These are phyloP conservation scores for Boehmeria nivea DNA, from an alignment of 306 rosid species.

Conservation along the genomic window DNA sequence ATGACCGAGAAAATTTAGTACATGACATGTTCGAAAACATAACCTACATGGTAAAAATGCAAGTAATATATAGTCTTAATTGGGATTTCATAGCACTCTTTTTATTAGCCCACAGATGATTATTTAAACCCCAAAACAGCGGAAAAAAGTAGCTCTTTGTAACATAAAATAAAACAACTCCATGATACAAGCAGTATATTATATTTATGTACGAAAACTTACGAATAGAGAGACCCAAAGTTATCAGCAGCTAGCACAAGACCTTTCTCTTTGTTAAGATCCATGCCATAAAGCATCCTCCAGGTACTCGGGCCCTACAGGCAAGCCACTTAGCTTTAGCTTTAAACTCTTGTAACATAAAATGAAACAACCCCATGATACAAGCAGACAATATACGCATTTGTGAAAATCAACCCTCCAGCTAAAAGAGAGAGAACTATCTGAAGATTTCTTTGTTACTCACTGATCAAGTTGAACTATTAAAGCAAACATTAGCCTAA, in stretches of 20 bases:
- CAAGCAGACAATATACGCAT: too few relatives aligned
- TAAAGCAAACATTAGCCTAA: not conserved
- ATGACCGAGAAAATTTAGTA: not conserved
- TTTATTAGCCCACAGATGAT: too few relatives aligned
- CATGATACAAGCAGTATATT: too few relatives aligned
- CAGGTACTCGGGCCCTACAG: constrained; percentile 64
- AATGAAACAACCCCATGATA: not conserved
- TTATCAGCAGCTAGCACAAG: constrained; percentile 77
- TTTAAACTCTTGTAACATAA: not conserved
- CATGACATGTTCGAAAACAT: not conserved
- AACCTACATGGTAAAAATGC: not conserved
- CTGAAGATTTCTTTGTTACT: too few relatives aligned
- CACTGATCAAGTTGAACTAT: not conserved
- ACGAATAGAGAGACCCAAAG: constrained; percentile 73
- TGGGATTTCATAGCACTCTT: too few relatives aligned
- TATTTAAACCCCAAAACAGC: too few relatives aligned
- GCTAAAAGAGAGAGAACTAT: too few relatives aligned
- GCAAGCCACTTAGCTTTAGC: constrained; percentile 6
- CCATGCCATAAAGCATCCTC: constrained; percentile 98
- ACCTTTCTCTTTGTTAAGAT: constrained; percentile 68
- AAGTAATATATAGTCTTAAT: too few relatives aligned
- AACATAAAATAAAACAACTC: too few relatives aligned
- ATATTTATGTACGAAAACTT: constrained; percentile 36
- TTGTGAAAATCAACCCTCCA: too few relatives aligned
- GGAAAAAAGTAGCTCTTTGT: too few relatives aligned